Evolutionary conservation across 352 stramenopile species (phyloP).

Genomic region (Aphanomyces cochlioides): DNA sequence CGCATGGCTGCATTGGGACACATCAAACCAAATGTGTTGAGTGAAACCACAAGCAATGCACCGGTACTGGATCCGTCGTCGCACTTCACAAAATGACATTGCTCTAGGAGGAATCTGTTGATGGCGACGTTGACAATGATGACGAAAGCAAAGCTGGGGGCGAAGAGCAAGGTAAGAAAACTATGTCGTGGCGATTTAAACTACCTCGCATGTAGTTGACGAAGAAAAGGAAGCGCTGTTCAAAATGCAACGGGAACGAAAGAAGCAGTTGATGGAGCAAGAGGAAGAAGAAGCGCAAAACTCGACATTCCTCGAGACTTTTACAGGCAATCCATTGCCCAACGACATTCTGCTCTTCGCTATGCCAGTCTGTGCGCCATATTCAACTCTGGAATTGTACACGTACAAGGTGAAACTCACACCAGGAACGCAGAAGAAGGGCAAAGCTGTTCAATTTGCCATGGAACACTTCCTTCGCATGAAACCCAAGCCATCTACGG

Average conservation of each 20-base stretch:
- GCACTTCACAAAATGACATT: too few species aligned
- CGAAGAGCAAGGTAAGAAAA: constrained; percentile 31
- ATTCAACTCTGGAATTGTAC: constrained; percentile 78
- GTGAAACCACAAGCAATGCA: not conserved
- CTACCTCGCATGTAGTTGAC: constrained; percentile 1
- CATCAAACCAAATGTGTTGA: not conserved
- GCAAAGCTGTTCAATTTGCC: constrained; percentile 84
- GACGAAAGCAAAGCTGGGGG: constrained; percentile 11
- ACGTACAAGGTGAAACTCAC: constrained; percentile 93
- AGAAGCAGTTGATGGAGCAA: constrained; percentile 78
- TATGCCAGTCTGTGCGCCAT: constrained; percentile 89
- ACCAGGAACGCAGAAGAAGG: constrained; percentile 86
- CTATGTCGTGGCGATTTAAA: not conserved
- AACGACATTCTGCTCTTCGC: constrained; percentile 86
- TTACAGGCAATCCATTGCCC: constrained; percentile 71
- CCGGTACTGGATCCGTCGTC: not conserved
- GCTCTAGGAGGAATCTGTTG: not conserved
- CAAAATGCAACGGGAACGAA: constrained; percentile 66
- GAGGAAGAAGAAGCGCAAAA: constrained; percentile 77
- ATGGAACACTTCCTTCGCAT: constrained; percentile 85
- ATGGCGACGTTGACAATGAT: constrained; percentile 29
- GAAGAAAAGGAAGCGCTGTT: constrained; percentile 28
- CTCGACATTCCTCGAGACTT: constrained; percentile 76
- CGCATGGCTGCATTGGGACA: constrained; percentile 90
- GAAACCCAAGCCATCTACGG: constrained; percentile 58